These are phyloP conservation scores for Geum urbanum DNA, from an alignment of 306 rosid species.

Conservation along the genomic window DNA sequence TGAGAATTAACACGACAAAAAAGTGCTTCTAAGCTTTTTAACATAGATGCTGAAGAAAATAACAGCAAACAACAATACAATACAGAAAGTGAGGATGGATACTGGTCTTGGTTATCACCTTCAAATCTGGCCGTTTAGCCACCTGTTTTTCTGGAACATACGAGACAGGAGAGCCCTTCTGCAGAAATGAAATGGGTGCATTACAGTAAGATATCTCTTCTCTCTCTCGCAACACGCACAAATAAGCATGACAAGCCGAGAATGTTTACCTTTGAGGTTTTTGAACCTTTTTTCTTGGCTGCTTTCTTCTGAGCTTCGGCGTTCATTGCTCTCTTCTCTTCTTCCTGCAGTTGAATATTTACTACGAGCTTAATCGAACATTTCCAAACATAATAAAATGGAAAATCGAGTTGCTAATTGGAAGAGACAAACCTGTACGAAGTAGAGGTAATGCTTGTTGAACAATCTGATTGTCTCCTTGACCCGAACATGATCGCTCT, in stretches of 20 bases:
- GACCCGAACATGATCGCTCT: conserved; percentile 55
- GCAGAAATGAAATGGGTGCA: conserved; percentile 19
- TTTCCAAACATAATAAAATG: neutral
- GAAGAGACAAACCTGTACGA: conserved; percentile 57
- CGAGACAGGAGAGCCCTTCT: conserved; percentile 25
- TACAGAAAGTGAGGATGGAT: neutral
- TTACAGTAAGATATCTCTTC: neutral
- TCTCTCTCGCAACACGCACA: neutral
- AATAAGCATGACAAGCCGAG: neutral
- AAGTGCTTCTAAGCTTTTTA: neutral
- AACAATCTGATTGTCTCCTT: conserved; percentile 73
- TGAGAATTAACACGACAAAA: neutral
- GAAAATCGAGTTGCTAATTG: neutral
- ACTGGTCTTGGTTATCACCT: conserved; percentile 78
- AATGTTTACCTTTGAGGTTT: conserved; percentile 15
- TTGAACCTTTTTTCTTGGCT: conserved; percentile 16
- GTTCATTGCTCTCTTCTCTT: conserved; percentile 53
- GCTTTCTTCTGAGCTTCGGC: conserved; percentile 33
- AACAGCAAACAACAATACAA: neutral
- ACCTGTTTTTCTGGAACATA: conserved; percentile 27
- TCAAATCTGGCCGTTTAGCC: conserved; percentile 85
- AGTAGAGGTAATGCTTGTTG: conserved; percentile 72
- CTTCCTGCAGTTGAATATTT: conserved; percentile 44
- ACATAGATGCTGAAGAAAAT: neutral
- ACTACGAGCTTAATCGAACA: neutral